Percentiles rank a stretch among this genome's conserved stretches.
Conservation (phyloP, 2,329 filamentous ascomycete species). For the Pseudocercospora fijiensis region DNA sequence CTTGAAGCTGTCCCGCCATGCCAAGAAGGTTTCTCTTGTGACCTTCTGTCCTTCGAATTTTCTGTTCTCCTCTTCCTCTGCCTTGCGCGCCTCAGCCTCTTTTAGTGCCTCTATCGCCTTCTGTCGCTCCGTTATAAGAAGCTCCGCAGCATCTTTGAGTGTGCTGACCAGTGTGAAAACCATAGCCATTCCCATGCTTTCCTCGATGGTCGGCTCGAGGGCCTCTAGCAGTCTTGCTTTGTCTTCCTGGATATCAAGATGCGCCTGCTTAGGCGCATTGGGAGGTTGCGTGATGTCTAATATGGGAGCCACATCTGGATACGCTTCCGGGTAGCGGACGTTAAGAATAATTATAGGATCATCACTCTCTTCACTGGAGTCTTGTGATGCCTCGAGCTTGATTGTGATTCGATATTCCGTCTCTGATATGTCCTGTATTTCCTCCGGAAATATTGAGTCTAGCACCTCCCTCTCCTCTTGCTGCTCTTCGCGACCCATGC, state of each 20-base stretch:
- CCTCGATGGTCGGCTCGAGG: conserved; percentile 74
- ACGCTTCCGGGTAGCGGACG: conserved; percentile 83
- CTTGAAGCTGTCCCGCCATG: conserved; percentile 76
- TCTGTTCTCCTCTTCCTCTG: conserved; percentile 88
- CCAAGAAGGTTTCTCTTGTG: conserved; percentile 78
- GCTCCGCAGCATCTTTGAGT: conserved; percentile 87
- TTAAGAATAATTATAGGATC: conserved; percentile 74
- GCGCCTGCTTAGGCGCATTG: conserved; percentile 66
- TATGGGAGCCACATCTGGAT: conserved; percentile 81
- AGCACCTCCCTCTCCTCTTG: conserved; percentile 95
- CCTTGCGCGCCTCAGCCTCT: conserved; percentile 57
- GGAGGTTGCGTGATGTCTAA: conserved; percentile 76
- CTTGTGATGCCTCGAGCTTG: conserved; percentile 61
- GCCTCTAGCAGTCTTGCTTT: conserved; percentile 69
- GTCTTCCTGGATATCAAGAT: conserved; percentile 79
- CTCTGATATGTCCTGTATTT: conserved; percentile 93
- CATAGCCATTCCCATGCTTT: conserved; percentile 97
- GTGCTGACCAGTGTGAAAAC: conserved; percentile 85
- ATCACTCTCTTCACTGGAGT: conserved; percentile 57
- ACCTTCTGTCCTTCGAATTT: conserved; percentile 93
- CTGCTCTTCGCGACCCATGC: conserved; percentile 73
- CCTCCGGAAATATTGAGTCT: conserved; percentile 96
- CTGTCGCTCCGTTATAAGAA: conserved; percentile 72
- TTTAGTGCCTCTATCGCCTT: conserved; percentile 58
- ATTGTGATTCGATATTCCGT: conserved; percentile 85